A percentile compares a stretch with the other conserved stretches of the same genome.
Evolutionary conservation across 2,329 filamentous ascomycete genomes (phyloP).

Genomic region (Stachybotrys echinatus): DNA sequence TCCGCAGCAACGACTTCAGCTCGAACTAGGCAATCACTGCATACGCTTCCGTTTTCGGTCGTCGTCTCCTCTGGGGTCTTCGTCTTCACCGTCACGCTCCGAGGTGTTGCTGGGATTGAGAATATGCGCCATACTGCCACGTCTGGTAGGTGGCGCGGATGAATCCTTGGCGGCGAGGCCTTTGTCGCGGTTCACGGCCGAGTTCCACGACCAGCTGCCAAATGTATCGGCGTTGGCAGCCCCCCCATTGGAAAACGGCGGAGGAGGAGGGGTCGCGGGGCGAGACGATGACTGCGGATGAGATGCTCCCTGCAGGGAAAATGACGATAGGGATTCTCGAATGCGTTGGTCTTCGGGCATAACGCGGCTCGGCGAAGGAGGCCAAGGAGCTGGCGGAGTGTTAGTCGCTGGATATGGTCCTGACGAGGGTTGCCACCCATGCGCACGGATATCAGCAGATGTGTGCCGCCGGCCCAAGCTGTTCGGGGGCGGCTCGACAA

Average conservation of each 20-base stretch:
- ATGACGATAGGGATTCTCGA: slow-evolving; percentile 51
- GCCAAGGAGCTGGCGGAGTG: slow-evolving; percentile 44
- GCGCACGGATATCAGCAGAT: slow-evolving; percentile 88
- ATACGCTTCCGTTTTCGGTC: slow-evolving; percentile 59
- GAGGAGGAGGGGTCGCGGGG: slow-evolving; percentile 47
- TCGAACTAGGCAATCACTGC: slow-evolving; percentile 26
- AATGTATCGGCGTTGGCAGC: slow-evolving; percentile 36
- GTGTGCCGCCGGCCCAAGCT: slow-evolving; percentile 83
- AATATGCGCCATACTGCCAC: slow-evolving; percentile 59
- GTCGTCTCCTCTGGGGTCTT: slow-evolving; percentile 49
- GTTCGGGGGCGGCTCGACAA: slow-evolving; percentile 53
- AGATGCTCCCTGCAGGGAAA: slow-evolving; percentile 41
- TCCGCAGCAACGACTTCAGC: background rate
- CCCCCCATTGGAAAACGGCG: slow-evolving; percentile 41
- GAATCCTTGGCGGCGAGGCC: slow-evolving; percentile 47
- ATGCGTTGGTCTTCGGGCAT: slow-evolving; percentile 49
- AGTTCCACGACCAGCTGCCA: slow-evolving; percentile 53
- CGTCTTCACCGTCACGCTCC: slow-evolving; percentile 52
- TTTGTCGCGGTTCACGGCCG: slow-evolving; percentile 41
- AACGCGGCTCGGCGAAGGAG: slow-evolving; percentile 46
- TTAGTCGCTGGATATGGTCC: slow-evolving; percentile 62
- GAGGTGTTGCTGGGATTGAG: slow-evolving; percentile 54
- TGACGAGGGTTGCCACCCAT: slow-evolving; percentile 64
- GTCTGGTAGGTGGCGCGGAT: slow-evolving; percentile 50
- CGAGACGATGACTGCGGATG: slow-evolving; percentile 42